Base-by-base conservation (phyloP, 208 protist genomes). In the Acanthamoeba culbertsoni region DNA sequence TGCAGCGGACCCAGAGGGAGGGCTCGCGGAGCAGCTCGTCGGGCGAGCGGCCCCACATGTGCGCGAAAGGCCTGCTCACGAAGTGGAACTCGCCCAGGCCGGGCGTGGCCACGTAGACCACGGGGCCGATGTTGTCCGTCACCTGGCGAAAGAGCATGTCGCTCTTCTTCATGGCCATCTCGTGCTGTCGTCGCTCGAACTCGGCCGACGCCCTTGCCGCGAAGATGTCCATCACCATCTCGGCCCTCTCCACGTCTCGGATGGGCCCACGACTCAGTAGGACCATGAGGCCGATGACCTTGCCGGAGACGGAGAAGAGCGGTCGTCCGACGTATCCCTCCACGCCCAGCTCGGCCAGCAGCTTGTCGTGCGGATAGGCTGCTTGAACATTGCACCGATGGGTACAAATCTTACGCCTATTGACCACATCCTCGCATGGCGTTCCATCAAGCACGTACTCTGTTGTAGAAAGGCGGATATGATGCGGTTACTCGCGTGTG, bases 221-320 rank as follows among this genome's bases (percentile, higher is more conserved):
- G n/a, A 89, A 89, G 55, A 89, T 89, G 51, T 65, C 40, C 79
- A 89, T 68, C 79, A 89, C 46, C 46, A 31, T 68, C 37, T 68
- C 55, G 55, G 79, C 79, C 18, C 46, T 42, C 79, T 89, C 79
- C 31, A 33, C 2, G 51, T 89, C 79, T 16, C 14, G 20, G 35
- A 89, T 59, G 37, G 20, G 20, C 26, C 31, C 0, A 33, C 79
- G 46, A 33, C 79, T 89, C 79, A 89, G 57, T 31, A 89, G 79
- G 2, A 89, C 79, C 79, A 89, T 89, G 33, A 89, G 33, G 46
- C 79, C 79, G 79, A 89, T 89, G 1, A 89, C 79, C 46, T 89
- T 42, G 33, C 79, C 79, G 23, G 79, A 5, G 14, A 68, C 35
- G n/a, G 79, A 89, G 79, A 68, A 45, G 12, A 89, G 79, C 10